Base-by-base conservation (phyloP, 805 yeast genomes). In the Wickerhamiella hasegawae region DNA sequence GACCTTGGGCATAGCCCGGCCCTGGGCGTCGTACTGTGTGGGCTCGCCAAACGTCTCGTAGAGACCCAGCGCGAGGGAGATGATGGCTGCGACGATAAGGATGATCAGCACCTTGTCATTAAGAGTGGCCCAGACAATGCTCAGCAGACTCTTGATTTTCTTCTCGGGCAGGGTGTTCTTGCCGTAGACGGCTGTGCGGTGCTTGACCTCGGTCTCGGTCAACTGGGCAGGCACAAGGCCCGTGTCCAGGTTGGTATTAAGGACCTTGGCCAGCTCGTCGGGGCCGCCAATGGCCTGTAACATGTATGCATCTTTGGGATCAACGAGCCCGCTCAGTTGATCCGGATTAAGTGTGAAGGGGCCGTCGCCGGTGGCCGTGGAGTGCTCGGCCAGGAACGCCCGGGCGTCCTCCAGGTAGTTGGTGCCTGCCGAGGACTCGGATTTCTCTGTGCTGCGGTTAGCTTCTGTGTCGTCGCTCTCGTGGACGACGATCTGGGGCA, bases 41-140 rank as follows among this genome's bases (percentile, higher is more conserved):
- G 77, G 84, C 44, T 79, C 80, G 28, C 92, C 94, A 59, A 84
- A 78, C 2, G 93, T 75, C 57, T 90, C 93, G 54, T 90, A 90
- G 5, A 90, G 63, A 0, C 98, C 99, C 33, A 90, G 60, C 0
- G 93, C 87, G 34, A 90, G 66, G 0, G 97, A 84, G 3, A 90
- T 71, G 2, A 83, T 60, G 2, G 98, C 98, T 0, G 96, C 96
- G 2, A 80, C 65, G 2, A 81, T 63, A 46, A 90, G 65, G 44
- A 92, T 61, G 37, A 90, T 76, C 55, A 92, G 66, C 16, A 90
- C 92, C 55, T 84, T 82, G 55, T 90, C 99, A 40, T 85, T 75
- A 60, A 90, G 60, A 3, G 96, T 95, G 47, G 79, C 81, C 62
- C 69, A 72, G 45, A 90, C 75, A 28, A 90, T 63, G 40, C 53